A percentile compares a stretch with the other conserved stretches of the same genome.
phyloP scores from a whole-genome alignment of 2,329 filamentous ascomycete species.

The Calonectria leucothoes region DNA sequence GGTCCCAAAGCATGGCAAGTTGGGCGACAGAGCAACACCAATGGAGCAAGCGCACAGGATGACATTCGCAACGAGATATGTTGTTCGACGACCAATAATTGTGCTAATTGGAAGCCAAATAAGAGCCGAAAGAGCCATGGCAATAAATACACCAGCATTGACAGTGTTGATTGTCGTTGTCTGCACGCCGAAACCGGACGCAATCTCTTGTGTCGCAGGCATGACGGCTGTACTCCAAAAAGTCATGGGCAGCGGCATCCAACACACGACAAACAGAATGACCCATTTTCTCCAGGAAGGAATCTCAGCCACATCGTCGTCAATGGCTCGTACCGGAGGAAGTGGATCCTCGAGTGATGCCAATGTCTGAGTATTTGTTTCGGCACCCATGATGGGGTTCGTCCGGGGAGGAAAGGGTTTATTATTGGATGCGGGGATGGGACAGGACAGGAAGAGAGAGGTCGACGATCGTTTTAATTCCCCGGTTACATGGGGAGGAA shows the following conservation, averaged over 20 bases:
- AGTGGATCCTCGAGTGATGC: background rate
- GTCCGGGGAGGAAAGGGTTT: background rate
- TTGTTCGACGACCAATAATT: slow-evolving; percentile 34
- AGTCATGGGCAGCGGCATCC: slow-evolving; percentile 44
- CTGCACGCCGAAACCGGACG: slow-evolving; percentile 22
- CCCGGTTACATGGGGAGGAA: slow-evolving; percentile 2
- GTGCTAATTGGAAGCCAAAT: slow-evolving; percentile 42
- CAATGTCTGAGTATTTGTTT: slow-evolving; percentile 23
- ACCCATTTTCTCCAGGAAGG: slow-evolving; percentile 41
- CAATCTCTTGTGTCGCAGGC: slow-evolving; percentile 37
- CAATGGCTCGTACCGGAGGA: slow-evolving; percentile 26
- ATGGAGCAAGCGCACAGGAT: slow-evolving; percentile 36
- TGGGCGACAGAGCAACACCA: slow-evolving; percentile 35
- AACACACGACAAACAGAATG: slow-evolving; percentile 42
- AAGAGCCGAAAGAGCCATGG: slow-evolving; percentile 37
- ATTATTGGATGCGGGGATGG: slow-evolving; percentile 1
- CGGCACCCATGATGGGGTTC: slow-evolving; percentile 17
- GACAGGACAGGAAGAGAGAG: background rate
- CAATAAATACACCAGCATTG: slow-evolving; percentile 40
- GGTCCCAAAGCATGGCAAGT: slow-evolving; percentile 33
- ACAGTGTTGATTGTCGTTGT: slow-evolving; percentile 33
- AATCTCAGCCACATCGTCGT: slow-evolving; percentile 35
- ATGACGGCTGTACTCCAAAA: slow-evolving; percentile 43
- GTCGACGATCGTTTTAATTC: background rate
- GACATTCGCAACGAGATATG: slow-evolving; percentile 40